A percentile compares a stretch with the other conserved stretches of the same genome.
phyloP scores from a whole-genome alignment of 106 monocot genomes.

The Dendrobium catenatum region DNA sequence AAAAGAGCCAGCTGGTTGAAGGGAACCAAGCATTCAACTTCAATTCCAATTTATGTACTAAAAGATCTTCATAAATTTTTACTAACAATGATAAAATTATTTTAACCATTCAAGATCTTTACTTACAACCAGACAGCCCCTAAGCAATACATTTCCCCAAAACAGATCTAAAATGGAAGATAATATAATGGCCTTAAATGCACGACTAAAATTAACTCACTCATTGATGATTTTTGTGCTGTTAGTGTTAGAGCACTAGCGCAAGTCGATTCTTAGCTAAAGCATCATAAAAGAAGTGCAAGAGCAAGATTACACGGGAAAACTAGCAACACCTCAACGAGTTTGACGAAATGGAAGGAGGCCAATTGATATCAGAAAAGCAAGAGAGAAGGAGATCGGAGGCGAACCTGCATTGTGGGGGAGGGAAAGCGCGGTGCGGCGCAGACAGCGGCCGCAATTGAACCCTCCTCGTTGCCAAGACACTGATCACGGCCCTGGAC shows the following conservation, averaged over 20 bases:
- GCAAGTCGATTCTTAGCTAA: not conserved
- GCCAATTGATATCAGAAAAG: not conserved
- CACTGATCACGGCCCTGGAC: slow-evolving; percentile 64
- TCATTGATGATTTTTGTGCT: not conserved
- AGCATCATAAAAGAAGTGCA: not conserved
- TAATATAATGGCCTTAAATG: too few species aligned
- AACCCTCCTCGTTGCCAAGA: slow-evolving; percentile 58
- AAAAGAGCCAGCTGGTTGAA: too few species aligned
- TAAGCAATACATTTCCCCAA: too few species aligned
- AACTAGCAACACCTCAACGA: not conserved
- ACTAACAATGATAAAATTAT: too few species aligned
- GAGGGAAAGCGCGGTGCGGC: slow-evolving; percentile 49
- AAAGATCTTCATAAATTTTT: too few species aligned
- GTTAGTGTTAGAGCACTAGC: not conserved
- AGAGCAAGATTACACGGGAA: too few species aligned
- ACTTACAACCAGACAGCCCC: too few species aligned
- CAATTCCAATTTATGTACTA: too few species aligned
- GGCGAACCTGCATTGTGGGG: slow-evolving; percentile 66
- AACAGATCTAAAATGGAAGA: too few species aligned
- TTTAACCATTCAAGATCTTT: too few species aligned
- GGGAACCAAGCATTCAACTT: too few species aligned
- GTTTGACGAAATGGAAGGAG: not conserved
- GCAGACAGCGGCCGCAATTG: slow-evolving; percentile 36
- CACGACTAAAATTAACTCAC: too few species aligned
- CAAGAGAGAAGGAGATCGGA: not conserved